Base-by-base conservation (phyloP, 75 land plant species). In the Cupressus sempervirens region DNA sequence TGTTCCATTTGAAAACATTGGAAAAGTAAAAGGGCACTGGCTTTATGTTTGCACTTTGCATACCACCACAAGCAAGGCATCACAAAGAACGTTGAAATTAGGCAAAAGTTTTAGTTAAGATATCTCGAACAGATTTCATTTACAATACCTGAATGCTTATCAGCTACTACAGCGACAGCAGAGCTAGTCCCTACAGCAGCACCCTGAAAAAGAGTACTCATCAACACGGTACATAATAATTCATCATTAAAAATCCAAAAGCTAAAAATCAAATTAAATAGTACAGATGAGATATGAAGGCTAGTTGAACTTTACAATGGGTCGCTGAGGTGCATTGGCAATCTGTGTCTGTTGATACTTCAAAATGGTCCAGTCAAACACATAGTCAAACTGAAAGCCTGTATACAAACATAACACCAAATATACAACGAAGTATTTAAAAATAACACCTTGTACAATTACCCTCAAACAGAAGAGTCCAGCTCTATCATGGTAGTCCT, bases 341-440 rank as follows among this genome's bases (percentile, higher is more conserved):
- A 91, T 91, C 87, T 97, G 98, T 41, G 99, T 91, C 88, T 97
- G 99, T 90, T 97, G 99, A 90, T 97, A 97, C 89, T 97, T 97
- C 90, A 97, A 86, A 77, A 97, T 96, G 43, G 99, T 97, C 99
- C 99, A 97, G 73, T 97, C 99, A 88, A 97, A 97, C 6, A 97
- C 95, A 91, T 97, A 97, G 85, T 97, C 99, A 89, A 95, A 97
- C 85, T 97, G 99, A 85, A 97, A 97, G 48, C 99, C 99, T 97
- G 89, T 70, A 89, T 35, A 29, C 46, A n/a, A n/a, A 73, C 30
- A 0, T 38, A 83, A 48, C 54, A 58, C 6, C n/a, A 4, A n/a
- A 26, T 54, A 18, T 32, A 23, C 41, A 38, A 84, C 77, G 76
- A 26, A 40, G 15, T 1, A 36, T 29, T 85, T 18, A 32, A 38